Conservation (phyloP, 2,329 filamentous ascomycete genomes). For the Chaetomium globosum region DNA sequence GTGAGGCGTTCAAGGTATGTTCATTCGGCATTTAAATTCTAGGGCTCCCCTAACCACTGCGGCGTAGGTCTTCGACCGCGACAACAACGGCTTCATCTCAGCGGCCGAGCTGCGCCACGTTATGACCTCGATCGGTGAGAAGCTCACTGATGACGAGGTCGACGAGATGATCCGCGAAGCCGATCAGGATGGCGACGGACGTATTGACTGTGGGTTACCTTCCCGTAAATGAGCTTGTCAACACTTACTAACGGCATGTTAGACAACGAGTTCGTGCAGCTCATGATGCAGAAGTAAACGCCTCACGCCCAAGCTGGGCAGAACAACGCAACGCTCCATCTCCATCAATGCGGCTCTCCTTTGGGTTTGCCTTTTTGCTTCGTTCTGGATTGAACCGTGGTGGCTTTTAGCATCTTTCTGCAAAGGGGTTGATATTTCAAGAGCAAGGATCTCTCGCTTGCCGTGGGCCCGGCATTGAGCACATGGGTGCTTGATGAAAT, state of each 20-base stretch:
- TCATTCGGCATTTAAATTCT: background rate
- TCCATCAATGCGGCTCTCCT: constrained; percentile 29
- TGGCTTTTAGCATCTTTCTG: constrained; percentile 28
- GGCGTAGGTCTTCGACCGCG: constrained; percentile 75
- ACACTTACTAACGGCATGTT: constrained; percentile 37
- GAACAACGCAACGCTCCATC: constrained; percentile 22
- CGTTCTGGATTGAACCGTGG: constrained; percentile 33
- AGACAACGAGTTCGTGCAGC: constrained; percentile 93
- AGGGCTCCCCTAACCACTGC: constrained; percentile 28
- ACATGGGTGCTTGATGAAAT: constrained; percentile 5
- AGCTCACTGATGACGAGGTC: constrained; percentile 86
- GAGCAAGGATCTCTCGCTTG: constrained; percentile 25
- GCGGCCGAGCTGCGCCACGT: constrained; percentile 85
- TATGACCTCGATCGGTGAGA: constrained; percentile 91
- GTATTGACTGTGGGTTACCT: constrained; percentile 74
- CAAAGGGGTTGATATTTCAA: constrained; percentile 29
- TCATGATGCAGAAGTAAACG: constrained; percentile 91
- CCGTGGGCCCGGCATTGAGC: constrained; percentile 13
- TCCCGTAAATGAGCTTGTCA: background rate
- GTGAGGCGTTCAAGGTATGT: constrained; percentile 80
- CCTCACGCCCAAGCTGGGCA: constrained; percentile 24
- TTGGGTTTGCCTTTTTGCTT: constrained; percentile 32
- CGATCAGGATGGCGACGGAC: constrained; percentile 85
- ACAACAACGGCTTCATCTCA: constrained; percentile 91
- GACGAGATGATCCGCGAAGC: constrained; percentile 93